A percentile compares a stretch with the other conserved stretches of the same genome.
phyloP scores from a whole-genome alignment of 2,329 filamentous ascomycete genomes.

The Aspergillus awamori region DNA sequence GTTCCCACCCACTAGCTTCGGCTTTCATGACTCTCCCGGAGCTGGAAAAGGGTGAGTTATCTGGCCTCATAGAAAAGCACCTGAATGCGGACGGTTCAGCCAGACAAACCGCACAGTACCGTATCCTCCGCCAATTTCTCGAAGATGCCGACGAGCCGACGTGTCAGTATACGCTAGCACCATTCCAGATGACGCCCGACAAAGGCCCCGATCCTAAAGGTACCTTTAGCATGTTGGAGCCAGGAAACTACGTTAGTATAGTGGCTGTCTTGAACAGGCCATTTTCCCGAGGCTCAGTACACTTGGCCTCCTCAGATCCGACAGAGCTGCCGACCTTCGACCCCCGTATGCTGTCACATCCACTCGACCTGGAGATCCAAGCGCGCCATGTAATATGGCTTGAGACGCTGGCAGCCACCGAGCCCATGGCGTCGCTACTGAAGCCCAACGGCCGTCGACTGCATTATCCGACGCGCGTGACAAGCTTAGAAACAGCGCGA shows the following conservation, averaged over 20 bases:
- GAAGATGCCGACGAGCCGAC: slow-evolving; percentile 20
- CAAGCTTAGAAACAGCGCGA: slow-evolving; percentile 15
- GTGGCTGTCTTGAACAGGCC: slow-evolving; percentile 32
- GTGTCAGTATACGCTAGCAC: slow-evolving; percentile 24
- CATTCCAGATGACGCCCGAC: slow-evolving; percentile 23
- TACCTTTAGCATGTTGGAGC: slow-evolving; percentile 20
- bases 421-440: slow-evolving; percentile 36
- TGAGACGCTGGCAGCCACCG: slow-evolving; percentile 34
- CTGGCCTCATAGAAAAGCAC: slow-evolving; percentile 8
- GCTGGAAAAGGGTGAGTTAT: slow-evolving; percentile 8
- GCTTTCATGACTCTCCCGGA: slow-evolving; percentile 26
- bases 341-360: slow-evolving; percentile 48
- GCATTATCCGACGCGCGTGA: slow-evolving; percentile 12
- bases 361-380: slow-evolving; percentile 47
- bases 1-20: slow-evolving; percentile 21
- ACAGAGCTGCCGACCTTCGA: slow-evolving; percentile 43
- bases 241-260: slow-evolving; percentile 23
- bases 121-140: slow-evolving; percentile 15
- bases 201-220: slow-evolving; percentile 11
- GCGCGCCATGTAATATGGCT: slow-evolving; percentile 40
- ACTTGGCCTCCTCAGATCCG: slow-evolving; percentile 44
- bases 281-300: slow-evolving; percentile 38
- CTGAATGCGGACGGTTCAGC: background rate
- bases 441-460: slow-evolving; percentile 32
- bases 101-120: slow-evolving; percentile 6